Evolutionary conservation across 2,329 filamentous ascomycete genomes (phyloP), one percentile per base, ranked within the genome.

Genomic region (Fusarium sp.): DNA sequence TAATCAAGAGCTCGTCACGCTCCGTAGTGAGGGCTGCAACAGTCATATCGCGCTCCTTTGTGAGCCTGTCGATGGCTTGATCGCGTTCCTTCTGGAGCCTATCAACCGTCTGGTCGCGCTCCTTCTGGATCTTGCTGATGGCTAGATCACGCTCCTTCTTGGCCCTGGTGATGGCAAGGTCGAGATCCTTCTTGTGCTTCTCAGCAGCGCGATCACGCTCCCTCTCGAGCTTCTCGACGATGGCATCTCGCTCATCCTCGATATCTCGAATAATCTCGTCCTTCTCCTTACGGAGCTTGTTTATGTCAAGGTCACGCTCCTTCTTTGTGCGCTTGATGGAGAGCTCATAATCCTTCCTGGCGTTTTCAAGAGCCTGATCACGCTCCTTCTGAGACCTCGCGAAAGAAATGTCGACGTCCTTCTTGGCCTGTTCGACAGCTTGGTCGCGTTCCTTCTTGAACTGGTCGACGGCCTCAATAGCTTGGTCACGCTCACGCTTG

Each of bases 71-170:
- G 18, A 79, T 66, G 24, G 67, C 66, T 9, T 74, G 66, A 13
- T 78, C 77, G n/a, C 64, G 75, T 34, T 78, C 77, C 50, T 38
- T 69, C 64, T 61, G 69, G 65, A 76, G 60, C 29, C 68, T 66
- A 13, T 74, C 76, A 2, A 74, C 38, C 9, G 73, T 69, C 6
- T 73, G 52, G 22, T 78, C 77, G 11, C 69, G 74, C n/a, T 78
- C 77, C 42, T 69, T 76, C 40, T 75, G 75, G 31, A 77, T 62
- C 27, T 70, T 70, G 29, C 70, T 62, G 4, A 76, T 59, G 20
- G 70, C 72, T 16, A 66, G 65, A 5, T 79, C 77, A 6, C 75
- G 75, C n/a, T 79, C 77, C 20, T 72, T 75, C 66, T 71, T 75
- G 38, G 75, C 69, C 62, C 67, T 77, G 20, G 76, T 64, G 50